Evolutionary conservation across 2,329 filamentous ascomycete species (phyloP).

Genomic region (Fusarium pseudograminearum): DNA sequence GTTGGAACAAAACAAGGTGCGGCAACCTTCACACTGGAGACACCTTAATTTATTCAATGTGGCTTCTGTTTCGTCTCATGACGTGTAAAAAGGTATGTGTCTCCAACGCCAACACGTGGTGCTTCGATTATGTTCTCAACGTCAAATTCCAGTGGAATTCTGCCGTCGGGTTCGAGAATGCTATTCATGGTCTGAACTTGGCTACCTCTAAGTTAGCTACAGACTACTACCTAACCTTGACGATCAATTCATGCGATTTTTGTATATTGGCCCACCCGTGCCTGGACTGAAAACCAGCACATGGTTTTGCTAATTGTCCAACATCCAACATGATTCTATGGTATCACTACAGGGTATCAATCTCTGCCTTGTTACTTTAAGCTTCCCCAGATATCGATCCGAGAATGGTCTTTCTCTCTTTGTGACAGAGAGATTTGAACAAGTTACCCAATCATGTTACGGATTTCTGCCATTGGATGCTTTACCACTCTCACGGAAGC

Average conservation of each 20-base stretch:
- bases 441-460: conserved; percentile 7
- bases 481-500: conserved; percentile 22
- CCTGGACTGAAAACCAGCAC: not conserved
- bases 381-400: not conserved
- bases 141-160: not conserved
- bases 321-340: not conserved
- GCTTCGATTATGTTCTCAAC: not conserved
- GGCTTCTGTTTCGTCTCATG: conserved; percentile 38
- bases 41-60: conserved; percentile 28
- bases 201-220: not conserved
- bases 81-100: conserved; percentile 36
- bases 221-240: not conserved
- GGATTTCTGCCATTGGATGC: conserved; percentile 7
- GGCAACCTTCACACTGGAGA: conserved; percentile 24
- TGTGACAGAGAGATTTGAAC: conserved; percentile 1
- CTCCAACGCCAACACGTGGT: conserved; percentile 38
- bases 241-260: not conserved
- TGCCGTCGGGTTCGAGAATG: conserved; percentile 5
- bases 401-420: not conserved
- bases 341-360: not conserved
- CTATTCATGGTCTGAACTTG: conserved; percentile 3
- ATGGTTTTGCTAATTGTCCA: not conserved
- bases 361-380: not conserved
- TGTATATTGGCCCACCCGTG: not conserved
- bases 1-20: conserved; percentile 39